Percentiles rank a stretch among this genome's conserved stretches.
These are phyloP conservation scores for Hymenoscyphus occultus DNA, from an alignment of 2,329 filamentous ascomycete species.

Conservation along the genomic window DNA sequence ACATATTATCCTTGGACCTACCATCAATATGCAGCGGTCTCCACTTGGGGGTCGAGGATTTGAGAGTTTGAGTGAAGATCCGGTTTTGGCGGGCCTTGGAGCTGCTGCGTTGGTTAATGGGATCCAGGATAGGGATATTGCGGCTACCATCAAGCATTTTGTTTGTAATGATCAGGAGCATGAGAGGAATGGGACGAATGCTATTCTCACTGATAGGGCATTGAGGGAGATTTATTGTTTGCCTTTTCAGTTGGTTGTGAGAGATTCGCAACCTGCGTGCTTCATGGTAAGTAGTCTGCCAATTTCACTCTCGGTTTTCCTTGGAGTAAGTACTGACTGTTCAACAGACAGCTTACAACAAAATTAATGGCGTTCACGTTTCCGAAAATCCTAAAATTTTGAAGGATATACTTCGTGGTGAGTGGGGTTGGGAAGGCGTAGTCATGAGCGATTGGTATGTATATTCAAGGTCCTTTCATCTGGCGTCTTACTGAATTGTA, in stretches of 20 bases:
- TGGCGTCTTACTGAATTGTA: not conserved
- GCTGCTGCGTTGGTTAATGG: slow-evolving; percentile 45
- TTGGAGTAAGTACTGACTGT: not conserved
- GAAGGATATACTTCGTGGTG: slow-evolving; percentile 40
- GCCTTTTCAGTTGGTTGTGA: slow-evolving; percentile 46
- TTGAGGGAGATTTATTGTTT: slow-evolving; percentile 44
- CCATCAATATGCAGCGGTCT: slow-evolving; percentile 48
- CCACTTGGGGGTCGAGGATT: slow-evolving; percentile 49
- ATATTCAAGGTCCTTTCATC: not conserved
- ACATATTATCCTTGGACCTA: slow-evolving; percentile 68
- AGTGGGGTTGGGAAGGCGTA: slow-evolving; percentile 46
- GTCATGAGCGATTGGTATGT: slow-evolving; percentile 49
- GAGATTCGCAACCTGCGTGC: slow-evolving; percentile 42
- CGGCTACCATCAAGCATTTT: slow-evolving; percentile 47
- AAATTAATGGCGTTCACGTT: slow-evolving; percentile 45
- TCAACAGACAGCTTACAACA: slow-evolving; percentile 43
- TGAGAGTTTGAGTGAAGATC: slow-evolving; percentile 48
- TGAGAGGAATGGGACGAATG: slow-evolving; percentile 38
- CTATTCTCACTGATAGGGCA: slow-evolving; percentile 40
- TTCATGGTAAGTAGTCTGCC: slow-evolving; percentile 38
- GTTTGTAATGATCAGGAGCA: slow-evolving; percentile 45
- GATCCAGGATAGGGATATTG: slow-evolving; percentile 43
- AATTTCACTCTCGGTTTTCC: not conserved
- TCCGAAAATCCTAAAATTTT: slow-evolving; percentile 42
- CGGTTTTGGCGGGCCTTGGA: slow-evolving; percentile 44